Conservation (phyloP, 2,329 filamentous ascomycete species). For the Stachybotrys echinatus region DNA sequence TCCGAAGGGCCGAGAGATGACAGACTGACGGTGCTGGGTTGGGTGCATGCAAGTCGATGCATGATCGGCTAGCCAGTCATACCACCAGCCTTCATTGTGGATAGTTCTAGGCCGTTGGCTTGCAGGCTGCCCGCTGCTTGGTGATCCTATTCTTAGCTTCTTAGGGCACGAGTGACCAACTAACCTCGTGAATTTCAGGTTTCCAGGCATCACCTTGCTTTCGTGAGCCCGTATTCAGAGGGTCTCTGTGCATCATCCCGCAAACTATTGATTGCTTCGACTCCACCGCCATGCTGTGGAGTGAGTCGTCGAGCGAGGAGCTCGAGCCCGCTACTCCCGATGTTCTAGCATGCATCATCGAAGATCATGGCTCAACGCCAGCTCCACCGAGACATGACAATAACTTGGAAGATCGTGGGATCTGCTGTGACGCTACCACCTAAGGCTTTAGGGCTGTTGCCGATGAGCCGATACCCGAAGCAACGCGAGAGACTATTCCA, state of each 20-base stretch:
- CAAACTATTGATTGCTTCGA: not conserved
- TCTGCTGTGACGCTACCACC: not conserved
- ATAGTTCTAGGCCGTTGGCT: not conserved
- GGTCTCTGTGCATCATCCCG: not conserved
- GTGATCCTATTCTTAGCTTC: not conserved
- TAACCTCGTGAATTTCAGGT: not conserved
- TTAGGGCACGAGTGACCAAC: too few relatives aligned
- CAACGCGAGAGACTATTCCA: not conserved
- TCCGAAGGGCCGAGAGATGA: not conserved
- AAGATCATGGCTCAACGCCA: not conserved
- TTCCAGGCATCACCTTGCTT: not conserved
- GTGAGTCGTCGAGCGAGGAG: not conserved
- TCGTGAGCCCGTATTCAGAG: not conserved
- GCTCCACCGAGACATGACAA: too few relatives aligned
- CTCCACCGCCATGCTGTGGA: not conserved
- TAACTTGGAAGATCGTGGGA: not conserved
- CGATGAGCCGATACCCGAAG: not conserved
- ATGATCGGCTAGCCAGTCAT: not conserved
- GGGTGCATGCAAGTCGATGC: not conserved
- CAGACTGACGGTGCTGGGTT: not conserved
- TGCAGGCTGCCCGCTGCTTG: too few relatives aligned
- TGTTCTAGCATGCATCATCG: too few relatives aligned
- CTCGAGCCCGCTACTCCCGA: too few relatives aligned
- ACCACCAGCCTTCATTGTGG: not conserved
- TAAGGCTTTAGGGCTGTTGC: not conserved